Conservation (phyloP, 441 rosid species). For the Erysimum pusillum region DNA sequence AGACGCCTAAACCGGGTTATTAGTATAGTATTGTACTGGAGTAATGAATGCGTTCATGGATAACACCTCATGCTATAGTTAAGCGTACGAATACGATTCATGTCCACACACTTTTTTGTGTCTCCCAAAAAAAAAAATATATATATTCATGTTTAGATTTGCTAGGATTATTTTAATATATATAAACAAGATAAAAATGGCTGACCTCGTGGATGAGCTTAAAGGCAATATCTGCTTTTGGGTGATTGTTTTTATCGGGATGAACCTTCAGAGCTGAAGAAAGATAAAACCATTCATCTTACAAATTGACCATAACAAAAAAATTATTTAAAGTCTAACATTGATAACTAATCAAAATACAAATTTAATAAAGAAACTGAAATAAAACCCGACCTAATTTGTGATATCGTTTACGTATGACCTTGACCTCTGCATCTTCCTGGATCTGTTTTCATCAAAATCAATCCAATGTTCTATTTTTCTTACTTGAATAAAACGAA, state of each 20-base stretch:
- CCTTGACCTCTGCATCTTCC: conserved; percentile 69
- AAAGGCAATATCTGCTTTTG: conserved; percentile 87
- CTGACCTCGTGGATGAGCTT: conserved; percentile 90
- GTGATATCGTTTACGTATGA: conserved; percentile 73
- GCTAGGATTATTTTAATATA: no score
- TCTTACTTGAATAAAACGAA: not conserved
- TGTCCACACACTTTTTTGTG: conserved; percentile 25
- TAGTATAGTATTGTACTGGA: not conserved
- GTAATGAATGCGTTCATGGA: conserved; percentile 27
- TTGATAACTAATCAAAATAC: not conserved
- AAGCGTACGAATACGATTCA: conserved; percentile 24
- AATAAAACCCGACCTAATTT: conserved; percentile 65
- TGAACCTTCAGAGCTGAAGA: conserved; percentile 90
- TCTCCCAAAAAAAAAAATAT: conserved; percentile 4
- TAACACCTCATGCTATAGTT: conserved; percentile 11
- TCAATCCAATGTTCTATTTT: not conserved
- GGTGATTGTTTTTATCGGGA: conserved; percentile 93
- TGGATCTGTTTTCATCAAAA: conserved; percentile 58
- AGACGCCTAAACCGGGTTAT: conserved; percentile 14
- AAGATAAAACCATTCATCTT: not conserved
- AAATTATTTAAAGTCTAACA: not conserved
- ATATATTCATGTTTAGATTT: no score
- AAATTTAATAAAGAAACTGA: not conserved
- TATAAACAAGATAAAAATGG: not conserved
- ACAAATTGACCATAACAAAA: not conserved